phyloP scores from a whole-genome alignment of 768 basidiomycete species.

The Termitomyces sp. region DNA sequence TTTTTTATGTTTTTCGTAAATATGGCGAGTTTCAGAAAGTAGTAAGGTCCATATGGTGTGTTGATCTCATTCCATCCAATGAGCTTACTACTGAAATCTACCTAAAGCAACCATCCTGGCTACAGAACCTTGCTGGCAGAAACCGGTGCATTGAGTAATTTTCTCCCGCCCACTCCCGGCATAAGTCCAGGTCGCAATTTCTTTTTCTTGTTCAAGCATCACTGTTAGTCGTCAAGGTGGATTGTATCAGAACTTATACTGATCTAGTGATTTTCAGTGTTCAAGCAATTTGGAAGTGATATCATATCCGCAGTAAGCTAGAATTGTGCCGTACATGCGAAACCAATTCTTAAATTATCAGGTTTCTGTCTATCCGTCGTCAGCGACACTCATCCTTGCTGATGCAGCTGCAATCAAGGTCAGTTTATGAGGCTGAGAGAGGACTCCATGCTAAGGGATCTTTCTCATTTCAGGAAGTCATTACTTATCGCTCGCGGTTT shows the following conservation, averaged over 20 bases:
- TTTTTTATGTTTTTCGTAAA: slow-evolving; percentile 17
- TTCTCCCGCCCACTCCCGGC: slow-evolving; percentile 22
- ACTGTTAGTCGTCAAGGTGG: slow-evolving; percentile 13
- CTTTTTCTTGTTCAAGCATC: slow-evolving; percentile 24
- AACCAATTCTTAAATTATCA: background rate
- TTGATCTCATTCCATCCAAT: slow-evolving; percentile 3
- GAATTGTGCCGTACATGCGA: background rate
- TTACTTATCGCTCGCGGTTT: slow-evolving; percentile 42
- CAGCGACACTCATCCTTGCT: slow-evolving; percentile 23
- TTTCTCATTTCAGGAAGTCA: slow-evolving; percentile 36
- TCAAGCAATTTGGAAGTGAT: slow-evolving; percentile 27
- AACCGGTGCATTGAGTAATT: slow-evolving; percentile 16
- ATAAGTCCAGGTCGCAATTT: slow-evolving; percentile 25
- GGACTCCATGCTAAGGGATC: background rate
- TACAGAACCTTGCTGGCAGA: slow-evolving; percentile 23
- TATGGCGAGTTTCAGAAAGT: slow-evolving; percentile 18
- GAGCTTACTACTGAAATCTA: background rate
- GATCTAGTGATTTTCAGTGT: slow-evolving; percentile 15
- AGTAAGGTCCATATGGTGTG: slow-evolving; percentile 22
- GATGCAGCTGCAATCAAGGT: slow-evolving; percentile 38
- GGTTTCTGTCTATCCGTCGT: slow-evolving; percentile 21
- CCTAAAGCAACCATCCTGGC: slow-evolving; percentile 26
- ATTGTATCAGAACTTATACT: background rate
- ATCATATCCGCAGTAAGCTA: slow-evolving; percentile 26
- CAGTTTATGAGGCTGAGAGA: background rate